phyloP scores from a whole-genome alignment of 805 yeast genomes.

The Zygosaccharomyces rouxii region DNA sequence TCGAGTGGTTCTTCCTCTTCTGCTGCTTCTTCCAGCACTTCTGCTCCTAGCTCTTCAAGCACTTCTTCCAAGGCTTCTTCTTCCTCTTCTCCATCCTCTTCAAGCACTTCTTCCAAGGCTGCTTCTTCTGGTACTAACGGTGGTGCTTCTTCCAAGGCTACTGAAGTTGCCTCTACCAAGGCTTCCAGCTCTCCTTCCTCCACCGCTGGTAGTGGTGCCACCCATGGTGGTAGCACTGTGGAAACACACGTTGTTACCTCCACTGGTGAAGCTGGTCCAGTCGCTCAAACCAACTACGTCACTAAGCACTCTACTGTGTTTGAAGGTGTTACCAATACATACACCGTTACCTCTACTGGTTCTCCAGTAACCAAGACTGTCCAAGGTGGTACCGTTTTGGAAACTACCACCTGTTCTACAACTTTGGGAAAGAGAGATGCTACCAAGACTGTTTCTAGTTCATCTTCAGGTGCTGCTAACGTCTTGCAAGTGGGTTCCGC shows the following conservation, averaged over 20 bases:
- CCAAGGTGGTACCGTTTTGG: slow-evolving; percentile 50
- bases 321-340: not conserved
- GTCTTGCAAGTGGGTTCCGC: slow-evolving; percentile 24
- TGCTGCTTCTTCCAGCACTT: slow-evolving; percentile 34
- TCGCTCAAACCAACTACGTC: not conserved
- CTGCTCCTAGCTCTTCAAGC: slow-evolving; percentile 22
- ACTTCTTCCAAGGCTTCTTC: slow-evolving; percentile 15
- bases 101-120: slow-evolving; percentile 19
- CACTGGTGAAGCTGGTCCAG: slow-evolving; percentile 3
- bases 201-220: slow-evolving; percentile 11
- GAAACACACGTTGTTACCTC: slow-evolving; percentile 2
- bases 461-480: slow-evolving; percentile 41
- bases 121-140: slow-evolving; percentile 35
- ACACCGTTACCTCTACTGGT: slow-evolving; percentile 9
- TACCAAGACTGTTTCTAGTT: slow-evolving; percentile 50
- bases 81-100: not conserved
- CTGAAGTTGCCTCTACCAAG: slow-evolving; percentile 39
- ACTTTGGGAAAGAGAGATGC: slow-evolving; percentile 1
- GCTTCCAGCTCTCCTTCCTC: slow-evolving; percentile 24
- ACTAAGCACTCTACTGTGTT: slow-evolving; percentile 21
- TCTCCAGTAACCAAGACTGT: slow-evolving; percentile 12
- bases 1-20: slow-evolving; percentile 32
- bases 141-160: slow-evolving; percentile 46
- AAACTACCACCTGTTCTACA: slow-evolving; percentile 40
- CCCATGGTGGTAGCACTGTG: slow-evolving; percentile 37